phyloP scores from a whole-genome alignment of 2,329 filamentous ascomycete species.

The Fusarium gaditjirri region DNA sequence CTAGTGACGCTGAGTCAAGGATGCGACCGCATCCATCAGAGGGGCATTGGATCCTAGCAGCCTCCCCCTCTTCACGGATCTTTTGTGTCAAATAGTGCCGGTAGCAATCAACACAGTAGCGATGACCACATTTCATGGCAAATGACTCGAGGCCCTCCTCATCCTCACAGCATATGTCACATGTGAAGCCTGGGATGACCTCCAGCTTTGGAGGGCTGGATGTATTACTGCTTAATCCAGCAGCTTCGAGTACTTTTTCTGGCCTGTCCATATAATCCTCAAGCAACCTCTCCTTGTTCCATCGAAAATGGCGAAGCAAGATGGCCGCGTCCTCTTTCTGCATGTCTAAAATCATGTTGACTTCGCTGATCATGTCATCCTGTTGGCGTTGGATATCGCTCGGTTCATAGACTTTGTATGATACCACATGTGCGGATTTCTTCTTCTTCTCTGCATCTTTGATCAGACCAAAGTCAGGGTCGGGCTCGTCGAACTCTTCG shows the following conservation, averaged over 20 bases:
- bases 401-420: conserved; percentile 84
- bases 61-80: conserved; percentile 94
- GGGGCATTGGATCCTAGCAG: conserved; percentile 93
- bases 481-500: conserved; percentile 67
- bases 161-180: conserved; percentile 97
- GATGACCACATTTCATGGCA: conserved; percentile 93
- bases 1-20: conserved; percentile 88
- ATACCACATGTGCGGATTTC: conserved; percentile 82
- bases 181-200: conserved; percentile 79
- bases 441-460: conserved; percentile 77
- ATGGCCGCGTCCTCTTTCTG: conserved; percentile 91
- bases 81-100: conserved; percentile 91
- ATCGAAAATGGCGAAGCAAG: conserved; percentile 85
- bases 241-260: conserved; percentile 81
- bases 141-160: conserved; percentile 81
- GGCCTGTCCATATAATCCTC: conserved; percentile 96
- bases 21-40: conserved; percentile 88
- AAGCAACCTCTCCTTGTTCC: conserved; percentile 96
- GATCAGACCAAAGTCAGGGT: conserved; percentile 63
- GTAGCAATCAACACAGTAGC: conserved; percentile 94
- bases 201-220: conserved; percentile 74
- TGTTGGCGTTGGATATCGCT: conserved; percentile 86
- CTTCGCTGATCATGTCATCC: conserved; percentile 85
- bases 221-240: conserved; percentile 78
- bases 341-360: conserved; percentile 90